phyloP scores from a whole-genome alignment of 441 rosid species.

The Pelargonium cotyledonis region DNA sequence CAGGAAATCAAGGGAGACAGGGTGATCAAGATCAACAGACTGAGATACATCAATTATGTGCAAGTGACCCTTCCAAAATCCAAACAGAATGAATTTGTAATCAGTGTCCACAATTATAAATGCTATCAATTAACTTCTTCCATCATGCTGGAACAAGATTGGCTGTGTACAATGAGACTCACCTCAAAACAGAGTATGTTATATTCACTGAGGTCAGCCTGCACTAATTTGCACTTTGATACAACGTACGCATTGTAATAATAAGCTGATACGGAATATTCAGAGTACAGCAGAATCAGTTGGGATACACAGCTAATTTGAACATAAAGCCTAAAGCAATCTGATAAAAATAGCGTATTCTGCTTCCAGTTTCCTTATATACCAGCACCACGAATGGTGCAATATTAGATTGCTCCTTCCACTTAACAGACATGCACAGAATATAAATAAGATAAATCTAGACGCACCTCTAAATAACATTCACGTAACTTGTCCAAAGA shows the following conservation, averaged over 20 bases:
- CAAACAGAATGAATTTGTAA: conserved; percentile 4
- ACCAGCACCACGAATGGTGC: neutral
- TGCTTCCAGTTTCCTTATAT: neutral
- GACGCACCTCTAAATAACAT: conserved; percentile 74
- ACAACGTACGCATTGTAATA: conserved; percentile 64
- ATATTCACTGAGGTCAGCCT: conserved; percentile 96
- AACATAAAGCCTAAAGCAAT: neutral
- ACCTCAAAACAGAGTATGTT: conserved; percentile 22
- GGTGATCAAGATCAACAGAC: conserved; percentile 93
- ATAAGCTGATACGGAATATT: conserved; percentile 43
- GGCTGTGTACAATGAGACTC: neutral
- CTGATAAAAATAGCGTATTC: neutral
- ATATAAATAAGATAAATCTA: neutral
- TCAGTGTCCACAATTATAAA: neutral
- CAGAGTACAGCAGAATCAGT: conserved; percentile 6
- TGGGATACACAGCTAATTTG: neutral
- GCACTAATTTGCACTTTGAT: conserved; percentile 93
- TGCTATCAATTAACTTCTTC: neutral
- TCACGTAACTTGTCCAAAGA: conserved; percentile 82
- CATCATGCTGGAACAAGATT: too few relatives aligned
- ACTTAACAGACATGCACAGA: neutral
- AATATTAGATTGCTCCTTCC: neutral
- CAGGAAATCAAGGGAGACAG: conserved; percentile 77
- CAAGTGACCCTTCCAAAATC: conserved; percentile 62
- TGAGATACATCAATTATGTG: conserved; percentile 91